Evolutionary conservation across 2,329 filamentous ascomycete species (phyloP).

Genomic region (Penicillium crustosum): DNA sequence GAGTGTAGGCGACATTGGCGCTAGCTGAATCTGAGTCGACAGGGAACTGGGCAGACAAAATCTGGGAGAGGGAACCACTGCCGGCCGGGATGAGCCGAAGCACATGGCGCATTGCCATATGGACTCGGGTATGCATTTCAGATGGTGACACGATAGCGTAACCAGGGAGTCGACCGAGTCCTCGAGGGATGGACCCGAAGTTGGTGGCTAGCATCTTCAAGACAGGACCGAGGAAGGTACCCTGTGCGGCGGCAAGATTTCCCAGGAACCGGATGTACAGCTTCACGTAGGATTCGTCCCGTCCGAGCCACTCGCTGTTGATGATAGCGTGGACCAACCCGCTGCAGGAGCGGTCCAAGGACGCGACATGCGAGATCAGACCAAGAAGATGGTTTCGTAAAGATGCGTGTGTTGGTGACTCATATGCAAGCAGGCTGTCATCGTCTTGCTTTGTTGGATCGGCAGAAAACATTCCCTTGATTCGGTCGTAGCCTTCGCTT

Average conservation of each 20-base stretch:
- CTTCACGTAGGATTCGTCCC: slow-evolving; percentile 59
- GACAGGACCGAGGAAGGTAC: slow-evolving; percentile 71
- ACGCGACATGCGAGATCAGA: slow-evolving; percentile 57
- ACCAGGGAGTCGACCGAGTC: slow-evolving; percentile 54
- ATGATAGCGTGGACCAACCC: slow-evolving; percentile 60
- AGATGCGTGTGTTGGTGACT: slow-evolving; percentile 52
- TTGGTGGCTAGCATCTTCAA: slow-evolving; percentile 78
- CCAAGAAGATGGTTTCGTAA: slow-evolving; percentile 60
- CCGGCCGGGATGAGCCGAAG: slow-evolving; percentile 79
- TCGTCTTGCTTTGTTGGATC: slow-evolving; percentile 45
- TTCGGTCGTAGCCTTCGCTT: slow-evolving; percentile 56
- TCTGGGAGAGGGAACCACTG: slow-evolving; percentile 65
- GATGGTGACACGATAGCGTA: slow-evolving; percentile 60
- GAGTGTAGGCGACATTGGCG: slow-evolving; percentile 82
- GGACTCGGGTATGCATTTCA: slow-evolving; percentile 70
- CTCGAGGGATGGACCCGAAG: slow-evolving; percentile 63
- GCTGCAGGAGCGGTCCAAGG: slow-evolving; percentile 57
- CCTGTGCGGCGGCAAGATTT: slow-evolving; percentile 76
- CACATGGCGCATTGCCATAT: slow-evolving; percentile 72
- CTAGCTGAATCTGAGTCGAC: slow-evolving; percentile 73
- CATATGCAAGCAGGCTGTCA: slow-evolving; percentile 35
- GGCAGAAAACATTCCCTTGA: slow-evolving; percentile 55
- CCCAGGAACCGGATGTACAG: slow-evolving; percentile 58
- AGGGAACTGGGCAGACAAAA: slow-evolving; percentile 70
- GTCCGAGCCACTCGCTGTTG: slow-evolving; percentile 61